A percentile compares a stretch with the other conserved stretches of the same genome.
These are phyloP conservation scores for Mollisiaceae sp. DNA, from an alignment of 2,329 filamentous ascomycete species.

Conservation along the genomic window DNA sequence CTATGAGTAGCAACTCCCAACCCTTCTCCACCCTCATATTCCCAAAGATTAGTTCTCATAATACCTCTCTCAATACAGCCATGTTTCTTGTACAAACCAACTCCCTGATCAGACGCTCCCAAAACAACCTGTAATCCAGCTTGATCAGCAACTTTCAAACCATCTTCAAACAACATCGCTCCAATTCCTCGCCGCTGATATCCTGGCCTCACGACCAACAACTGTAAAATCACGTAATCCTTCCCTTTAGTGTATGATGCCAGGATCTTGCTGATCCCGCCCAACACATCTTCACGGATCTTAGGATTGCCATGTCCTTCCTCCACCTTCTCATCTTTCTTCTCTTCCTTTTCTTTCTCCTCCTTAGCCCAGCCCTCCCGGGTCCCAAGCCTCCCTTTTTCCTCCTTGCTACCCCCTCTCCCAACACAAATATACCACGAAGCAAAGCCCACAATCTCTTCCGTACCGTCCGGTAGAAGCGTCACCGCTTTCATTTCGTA, in stretches of 20 bases:
- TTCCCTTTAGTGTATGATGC: background rate
- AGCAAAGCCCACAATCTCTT: background rate
- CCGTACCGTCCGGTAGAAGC: background rate
- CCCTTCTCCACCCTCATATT: background rate
- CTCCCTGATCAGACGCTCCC: background rate
- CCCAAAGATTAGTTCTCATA: background rate
- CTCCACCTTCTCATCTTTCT: background rate
- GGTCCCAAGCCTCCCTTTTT: background rate
- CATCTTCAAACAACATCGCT: background rate
- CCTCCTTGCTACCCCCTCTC: background rate
- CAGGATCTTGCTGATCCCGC: background rate
- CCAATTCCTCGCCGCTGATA: conserved; percentile 1
- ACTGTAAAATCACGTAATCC: background rate
- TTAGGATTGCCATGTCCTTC: background rate
- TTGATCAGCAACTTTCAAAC: background rate
- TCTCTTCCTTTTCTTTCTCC: background rate
- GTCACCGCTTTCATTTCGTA: background rate
- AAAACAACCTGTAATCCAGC: background rate
- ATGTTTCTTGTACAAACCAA: background rate
- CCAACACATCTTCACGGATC: background rate
- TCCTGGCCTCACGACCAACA: background rate
- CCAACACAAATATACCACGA: background rate
- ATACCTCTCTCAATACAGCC: background rate
- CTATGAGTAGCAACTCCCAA: background rate
- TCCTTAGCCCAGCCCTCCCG: background rate